These are phyloP conservation scores for Chlorella sp. DNA, from an alignment of 139 green algal species.

Conservation along the genomic window DNA sequence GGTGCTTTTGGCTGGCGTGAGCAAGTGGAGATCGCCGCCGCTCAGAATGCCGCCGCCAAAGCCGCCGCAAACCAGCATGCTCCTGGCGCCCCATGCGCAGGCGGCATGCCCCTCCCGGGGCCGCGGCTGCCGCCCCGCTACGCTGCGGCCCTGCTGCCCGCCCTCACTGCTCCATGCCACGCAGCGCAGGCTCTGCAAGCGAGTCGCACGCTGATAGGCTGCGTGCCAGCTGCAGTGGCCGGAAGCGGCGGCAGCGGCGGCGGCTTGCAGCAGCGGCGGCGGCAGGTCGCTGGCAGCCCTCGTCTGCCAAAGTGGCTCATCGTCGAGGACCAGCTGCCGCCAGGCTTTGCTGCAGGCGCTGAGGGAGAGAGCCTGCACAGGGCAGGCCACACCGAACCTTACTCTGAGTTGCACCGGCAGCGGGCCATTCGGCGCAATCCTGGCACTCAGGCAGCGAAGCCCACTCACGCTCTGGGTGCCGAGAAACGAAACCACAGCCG, in stretches of 20 bases:
- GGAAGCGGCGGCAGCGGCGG: background rate
- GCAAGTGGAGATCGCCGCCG: background rate
- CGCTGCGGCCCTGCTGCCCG: no score
- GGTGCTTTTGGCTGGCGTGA: background rate
- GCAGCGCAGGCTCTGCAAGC: slow-evolving; percentile 2
- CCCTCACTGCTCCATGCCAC: background rate
- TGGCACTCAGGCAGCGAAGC: no score
- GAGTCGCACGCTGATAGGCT: background rate
- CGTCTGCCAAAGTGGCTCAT: background rate
- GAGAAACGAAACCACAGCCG: no score
- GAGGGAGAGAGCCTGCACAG: slow-evolving; percentile 11
- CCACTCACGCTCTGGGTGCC: no score
- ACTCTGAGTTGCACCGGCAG: no score
- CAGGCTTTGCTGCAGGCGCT: background rate
- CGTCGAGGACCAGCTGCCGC: background rate
- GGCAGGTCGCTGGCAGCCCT: slow-evolving; percentile 1
- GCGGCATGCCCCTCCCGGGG: slow-evolving; percentile 12
- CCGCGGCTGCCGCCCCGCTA: background rate
- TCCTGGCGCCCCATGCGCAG: slow-evolving; percentile 1
- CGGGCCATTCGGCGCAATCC: no score
- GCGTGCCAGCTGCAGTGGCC: background rate
- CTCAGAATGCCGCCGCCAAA: slow-evolving; percentile 13
- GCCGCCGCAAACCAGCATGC: slow-evolving; percentile 17
- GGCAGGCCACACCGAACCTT: no score
- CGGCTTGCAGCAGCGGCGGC: background rate